Conservation (phyloP, 306 rosid genomes). For the Oxytropis ochrocephala region DNA sequence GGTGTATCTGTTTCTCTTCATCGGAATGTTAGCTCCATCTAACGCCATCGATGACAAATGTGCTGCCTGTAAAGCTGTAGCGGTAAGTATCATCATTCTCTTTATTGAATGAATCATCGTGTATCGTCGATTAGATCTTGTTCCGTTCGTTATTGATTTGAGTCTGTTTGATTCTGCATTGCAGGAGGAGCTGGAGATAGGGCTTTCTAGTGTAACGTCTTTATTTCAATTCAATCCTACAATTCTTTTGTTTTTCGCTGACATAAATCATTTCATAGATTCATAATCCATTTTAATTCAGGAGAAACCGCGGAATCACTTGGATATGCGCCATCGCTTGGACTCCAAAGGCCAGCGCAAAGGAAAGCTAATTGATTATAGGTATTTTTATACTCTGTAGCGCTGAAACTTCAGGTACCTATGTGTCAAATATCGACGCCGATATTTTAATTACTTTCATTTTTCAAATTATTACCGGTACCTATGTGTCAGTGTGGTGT, state of each 20-base stretch:
- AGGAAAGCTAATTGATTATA: slow-evolving; percentile 92
- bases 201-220: slow-evolving; percentile 58
- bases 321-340: slow-evolving; percentile 99
- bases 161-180: background rate
- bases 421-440: too few species aligned
- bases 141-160: background rate
- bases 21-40: slow-evolving; percentile 32
- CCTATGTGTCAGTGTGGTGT: too few species aligned
- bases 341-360: slow-evolving; percentile 85
- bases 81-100: slow-evolving; percentile 33
- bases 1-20: slow-evolving; percentile 14
- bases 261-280: background rate
- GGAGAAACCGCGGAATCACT: slow-evolving; percentile 96
- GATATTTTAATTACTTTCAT: too few species aligned
- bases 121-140: background rate
- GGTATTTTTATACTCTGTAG: slow-evolving; percentile 50
- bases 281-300: slow-evolving; percentile 5
- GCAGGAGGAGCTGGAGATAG: slow-evolving; percentile 86
- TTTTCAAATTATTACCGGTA: too few species aligned
- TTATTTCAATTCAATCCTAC: background rate
- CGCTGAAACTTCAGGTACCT: too few species aligned
- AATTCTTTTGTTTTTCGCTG: background rate
- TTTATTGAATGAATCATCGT: background rate
- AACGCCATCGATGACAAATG: slow-evolving; percentile 75
- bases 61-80: slow-evolving; percentile 84